Evolutionary conservation across 257 asterid species (phyloP), one percentile per base, ranked within the genome.

Genomic region (Solanum habrochaites): DNA sequence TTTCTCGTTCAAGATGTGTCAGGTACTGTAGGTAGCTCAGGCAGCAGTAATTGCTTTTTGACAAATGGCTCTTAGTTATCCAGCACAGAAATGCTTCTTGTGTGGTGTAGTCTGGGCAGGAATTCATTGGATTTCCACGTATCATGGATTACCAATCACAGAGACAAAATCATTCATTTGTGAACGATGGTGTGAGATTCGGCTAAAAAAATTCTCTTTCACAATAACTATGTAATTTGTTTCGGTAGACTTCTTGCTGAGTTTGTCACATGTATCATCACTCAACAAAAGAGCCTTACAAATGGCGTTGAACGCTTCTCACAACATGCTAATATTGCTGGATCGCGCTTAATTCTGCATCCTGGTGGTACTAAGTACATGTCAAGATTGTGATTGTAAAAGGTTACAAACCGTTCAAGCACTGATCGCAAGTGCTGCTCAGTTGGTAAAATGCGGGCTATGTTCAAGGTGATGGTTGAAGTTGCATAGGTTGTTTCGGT

Each of bases 21-120:
- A 12, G 86, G 87, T 58, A 18, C 91, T 9, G n/a, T 95, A 66
- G 99, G 97, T 52, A 95, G 98, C 91, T 95, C 98, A 3, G 91
- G 95, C 60, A 92, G 98, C 85, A 96, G 98, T 90, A 96, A 93
- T 82, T 91, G 90, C 90, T 90, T 90, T 89, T n/a, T 91, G 90
- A 91, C 91, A 56, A 90, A 87, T 52, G 90, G 88, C 37, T 92
- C 91, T 43, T 90, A 88, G 90, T 84, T 71, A 27, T 62, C 31
- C 40, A 13, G 37, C 6, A 29, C 35, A 27, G 37, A 75, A 43
- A 42, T 12, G 37, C 83, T 40, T 75, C 83, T 75, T 42, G 56
- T 74, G 35, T 74, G 23, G 32, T 74, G 39, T 39, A 31, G 2
- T 23, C 82, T 39, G 14, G 56, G 82, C 32, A 39, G 47, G 32